Conservation (phyloP, 441 rosid species). For the Erodium chrysanthum region DNA sequence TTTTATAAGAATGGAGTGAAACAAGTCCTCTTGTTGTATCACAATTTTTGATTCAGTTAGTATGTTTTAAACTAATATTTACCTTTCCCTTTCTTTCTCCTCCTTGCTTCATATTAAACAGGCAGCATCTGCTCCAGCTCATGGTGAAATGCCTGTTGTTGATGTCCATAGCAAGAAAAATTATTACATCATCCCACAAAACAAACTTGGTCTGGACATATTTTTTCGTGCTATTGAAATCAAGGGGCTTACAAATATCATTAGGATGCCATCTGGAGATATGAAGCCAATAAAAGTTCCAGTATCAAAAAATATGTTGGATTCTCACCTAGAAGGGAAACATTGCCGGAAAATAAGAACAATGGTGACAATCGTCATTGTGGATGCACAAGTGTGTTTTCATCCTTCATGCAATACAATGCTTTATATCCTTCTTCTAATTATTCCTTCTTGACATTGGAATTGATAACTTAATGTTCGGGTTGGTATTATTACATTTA, state of each 20-base stretch:
- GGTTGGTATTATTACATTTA: not conserved
- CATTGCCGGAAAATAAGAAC: conserved; percentile 39
- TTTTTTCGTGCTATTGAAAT: conserved; percentile 66
- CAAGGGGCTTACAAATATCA: conserved; percentile 44
- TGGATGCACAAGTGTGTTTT: conserved; percentile 59
- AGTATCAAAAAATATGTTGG: conserved; percentile 77
- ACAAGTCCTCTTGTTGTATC: conserved; percentile 8
- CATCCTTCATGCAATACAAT: conserved; percentile 12
- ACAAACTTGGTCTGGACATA: conserved; percentile 93
- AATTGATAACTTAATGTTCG: not conserved
- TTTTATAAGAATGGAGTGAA: conserved; percentile 43
- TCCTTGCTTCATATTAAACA: conserved; percentile 20
- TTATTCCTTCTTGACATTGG: not conserved
- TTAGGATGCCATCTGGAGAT: conserved; percentile 92
- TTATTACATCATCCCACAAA: conserved; percentile 75
- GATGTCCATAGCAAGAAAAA: conserved; percentile 69
- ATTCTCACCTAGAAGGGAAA: conserved; percentile 67
- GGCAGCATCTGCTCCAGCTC: conserved; percentile 48
- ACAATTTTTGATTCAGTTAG: not conserved
- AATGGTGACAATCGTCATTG: conserved; percentile 68
- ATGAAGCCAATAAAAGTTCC: conserved; percentile 77
- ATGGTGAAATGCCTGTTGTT: conserved; percentile 45
- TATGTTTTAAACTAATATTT: not conserved
- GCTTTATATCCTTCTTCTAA: not conserved
- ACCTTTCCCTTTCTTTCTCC: conserved; percentile 12